Base-by-base conservation (phyloP, 139 green algal species). In the Chlorokybus atmophyticus region DNA sequence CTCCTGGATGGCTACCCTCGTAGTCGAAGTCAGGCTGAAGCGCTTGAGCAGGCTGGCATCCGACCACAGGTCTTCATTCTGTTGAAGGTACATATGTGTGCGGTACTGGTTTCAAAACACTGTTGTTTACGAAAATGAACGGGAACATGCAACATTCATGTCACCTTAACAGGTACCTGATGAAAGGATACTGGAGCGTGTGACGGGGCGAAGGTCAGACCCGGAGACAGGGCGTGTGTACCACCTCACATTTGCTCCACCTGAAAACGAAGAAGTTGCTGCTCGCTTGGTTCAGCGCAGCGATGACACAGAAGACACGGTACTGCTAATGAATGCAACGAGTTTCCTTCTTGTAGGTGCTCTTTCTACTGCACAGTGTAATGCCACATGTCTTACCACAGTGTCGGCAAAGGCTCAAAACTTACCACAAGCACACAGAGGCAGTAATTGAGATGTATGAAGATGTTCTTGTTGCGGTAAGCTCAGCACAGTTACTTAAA, bases 1-100 rank as follows among this genome's bases (percentile, higher is more conserved):
- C 78, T 98, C 52, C 72, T 98, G 61, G 91, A 98, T 60, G 91
- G 91, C 35, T 98, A 98, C 72, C 91, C 91, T 0, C 79, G 91
- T 42, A 90, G 76, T 55, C 81, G 65, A 0, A 80, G 80, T 2
- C 91, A 98, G 75, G 91, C 91, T 3, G 76, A 89, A 23, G 91
- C 91, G 8, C 93, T 97, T 49, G 79, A 91, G 62, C 75, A 84
- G 56, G 79, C 84, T 30, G 80, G 81, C 70, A 95, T 99, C 50
- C 68, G 76, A 8, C 90, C 90, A 1, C 87, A 99, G 49, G 38
- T 94, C 2, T 96, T 98, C 73, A 66, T 98, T 23, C 75, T 97
- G 3, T 84, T 98, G 29, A 19, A 67, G 54, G 60, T 69, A 6
- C 53, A n/a, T n/a, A n/a, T n/a, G n/a, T n/a, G n/a, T n/a, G n/a